Evolutionary conservation across 106 monocot species (phyloP).

Genomic region (Amphibolis antarctica): DNA sequence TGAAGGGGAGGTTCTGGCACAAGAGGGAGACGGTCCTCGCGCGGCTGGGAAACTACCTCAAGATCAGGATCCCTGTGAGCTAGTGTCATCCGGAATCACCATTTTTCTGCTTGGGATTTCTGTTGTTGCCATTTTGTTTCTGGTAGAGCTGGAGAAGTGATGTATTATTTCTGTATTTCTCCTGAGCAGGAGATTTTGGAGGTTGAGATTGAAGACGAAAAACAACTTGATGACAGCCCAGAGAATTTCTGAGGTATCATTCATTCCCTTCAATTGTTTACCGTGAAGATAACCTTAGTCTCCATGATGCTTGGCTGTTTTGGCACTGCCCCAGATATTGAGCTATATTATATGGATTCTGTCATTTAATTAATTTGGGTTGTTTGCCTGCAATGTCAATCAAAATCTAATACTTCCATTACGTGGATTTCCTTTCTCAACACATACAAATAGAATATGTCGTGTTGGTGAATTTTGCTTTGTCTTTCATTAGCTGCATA

Average conservation of each 20-base stretch:
- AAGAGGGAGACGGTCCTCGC: constrained; percentile 49
- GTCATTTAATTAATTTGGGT: too few species aligned
- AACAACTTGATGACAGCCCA: constrained; percentile 87
- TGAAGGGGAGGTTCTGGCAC: constrained; percentile 84
- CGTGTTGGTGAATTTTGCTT: too few species aligned
- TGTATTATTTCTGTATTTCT: neutral
- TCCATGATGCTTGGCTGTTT: too few species aligned
- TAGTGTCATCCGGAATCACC: neutral
- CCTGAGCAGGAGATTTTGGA: constrained; percentile 75
- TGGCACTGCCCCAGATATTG: too few species aligned
- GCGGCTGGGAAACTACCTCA: constrained; percentile 59
- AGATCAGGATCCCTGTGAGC: constrained; percentile 73
- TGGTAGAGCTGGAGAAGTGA: neutral
- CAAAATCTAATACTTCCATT: too few species aligned
- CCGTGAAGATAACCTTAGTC: too few species aligned
- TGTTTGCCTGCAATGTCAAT: too few species aligned
- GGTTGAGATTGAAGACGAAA: constrained; percentile 90
- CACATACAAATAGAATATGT: too few species aligned
- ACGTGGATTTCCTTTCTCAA: too few species aligned
- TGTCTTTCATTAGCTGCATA: too few species aligned
- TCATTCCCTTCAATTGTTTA: too few species aligned
- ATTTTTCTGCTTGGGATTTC: neutral
- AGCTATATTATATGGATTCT: too few species aligned
- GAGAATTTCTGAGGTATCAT: constrained; percentile 50
- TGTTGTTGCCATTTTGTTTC: neutral